Percentiles rank a stretch among this genome's conserved stretches.
Evolutionary conservation across 345 rosid genomes (phyloP).

Genomic region (Conringia planisiliqua): DNA sequence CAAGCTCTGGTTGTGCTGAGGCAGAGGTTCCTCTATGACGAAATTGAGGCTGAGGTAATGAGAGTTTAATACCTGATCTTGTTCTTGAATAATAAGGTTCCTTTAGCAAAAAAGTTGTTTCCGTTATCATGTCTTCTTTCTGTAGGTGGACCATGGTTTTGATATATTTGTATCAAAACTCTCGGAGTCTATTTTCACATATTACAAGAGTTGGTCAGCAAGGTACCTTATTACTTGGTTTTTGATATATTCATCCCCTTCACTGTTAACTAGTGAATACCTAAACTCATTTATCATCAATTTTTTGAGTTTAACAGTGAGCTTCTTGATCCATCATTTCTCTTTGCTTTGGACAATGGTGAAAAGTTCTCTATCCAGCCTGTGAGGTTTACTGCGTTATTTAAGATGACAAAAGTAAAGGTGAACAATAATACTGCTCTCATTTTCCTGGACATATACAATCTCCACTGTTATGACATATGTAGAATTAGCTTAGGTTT

Average conservation of each 20-base stretch:
- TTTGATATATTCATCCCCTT: not conserved
- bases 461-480: constrained; percentile 1
- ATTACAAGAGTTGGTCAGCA: constrained; percentile 98
- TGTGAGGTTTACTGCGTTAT: constrained; percentile 76
- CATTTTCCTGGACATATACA: not conserved
- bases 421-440: constrained; percentile 36
- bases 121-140: constrained; percentile 11
- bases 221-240: constrained; percentile 47
- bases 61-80: not conserved
- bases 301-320: constrained; percentile 50
- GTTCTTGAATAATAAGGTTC: not conserved
- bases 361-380: constrained; percentile 86
- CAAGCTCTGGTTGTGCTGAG: constrained; percentile 81
- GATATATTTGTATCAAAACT: constrained; percentile 87
- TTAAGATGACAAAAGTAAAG: constrained; percentile 95
- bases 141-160: constrained; percentile 95
- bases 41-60: constrained; percentile 97
- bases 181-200: constrained; percentile 79
- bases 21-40: constrained; percentile 98
- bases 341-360: constrained; percentile 90
- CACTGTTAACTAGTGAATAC: constrained; percentile 4
- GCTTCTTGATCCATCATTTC: constrained; percentile 96
- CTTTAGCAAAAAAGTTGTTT: not conserved
- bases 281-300: constrained; percentile 23
- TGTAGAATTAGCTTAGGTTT: not conserved